A percentile compares a stretch with the other conserved stretches of the same genome.
Conservation (phyloP, 257 asterid species). For the Paraleonurus japonicus region DNA sequence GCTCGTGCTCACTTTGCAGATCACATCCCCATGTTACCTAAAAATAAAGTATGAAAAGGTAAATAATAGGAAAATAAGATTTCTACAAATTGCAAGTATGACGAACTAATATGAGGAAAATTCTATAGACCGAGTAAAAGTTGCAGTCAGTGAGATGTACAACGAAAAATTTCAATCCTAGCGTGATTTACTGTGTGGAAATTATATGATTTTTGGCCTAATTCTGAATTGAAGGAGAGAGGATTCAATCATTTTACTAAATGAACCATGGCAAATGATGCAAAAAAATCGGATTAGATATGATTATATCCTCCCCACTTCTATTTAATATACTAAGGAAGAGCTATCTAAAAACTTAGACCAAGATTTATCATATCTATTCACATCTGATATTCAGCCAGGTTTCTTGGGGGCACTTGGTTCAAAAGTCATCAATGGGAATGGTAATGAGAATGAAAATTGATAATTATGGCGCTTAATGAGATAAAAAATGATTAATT, state of each 20-base stretch:
- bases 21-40: constrained; percentile 99
- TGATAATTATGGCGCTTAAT: no score
- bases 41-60: constrained; percentile 22
- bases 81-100: no score
- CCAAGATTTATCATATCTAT: constrained; percentile 1
- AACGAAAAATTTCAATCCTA: neutral
- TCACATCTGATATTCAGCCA: neutral
- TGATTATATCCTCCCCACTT: neutral
- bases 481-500: no score
- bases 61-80: no score
- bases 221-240: neutral
- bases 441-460: no score
- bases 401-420: no score
- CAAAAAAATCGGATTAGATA: constrained; percentile 1
- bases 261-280: neutral
- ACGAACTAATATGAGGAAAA: no score
- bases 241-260: constrained; percentile 2
- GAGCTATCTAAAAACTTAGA: constrained; percentile 1
- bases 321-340: neutral
- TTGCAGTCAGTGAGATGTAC: neutral
- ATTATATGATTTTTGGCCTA: neutral
- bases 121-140: neutral
- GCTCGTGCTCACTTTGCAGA: constrained; percentile 98
- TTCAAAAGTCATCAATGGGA: no score
- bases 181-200: neutral